These are phyloP conservation scores for Pestalotiopsis sp. DNA, from an alignment of 2,329 filamentous ascomycete species.

Conservation along the genomic window DNA sequence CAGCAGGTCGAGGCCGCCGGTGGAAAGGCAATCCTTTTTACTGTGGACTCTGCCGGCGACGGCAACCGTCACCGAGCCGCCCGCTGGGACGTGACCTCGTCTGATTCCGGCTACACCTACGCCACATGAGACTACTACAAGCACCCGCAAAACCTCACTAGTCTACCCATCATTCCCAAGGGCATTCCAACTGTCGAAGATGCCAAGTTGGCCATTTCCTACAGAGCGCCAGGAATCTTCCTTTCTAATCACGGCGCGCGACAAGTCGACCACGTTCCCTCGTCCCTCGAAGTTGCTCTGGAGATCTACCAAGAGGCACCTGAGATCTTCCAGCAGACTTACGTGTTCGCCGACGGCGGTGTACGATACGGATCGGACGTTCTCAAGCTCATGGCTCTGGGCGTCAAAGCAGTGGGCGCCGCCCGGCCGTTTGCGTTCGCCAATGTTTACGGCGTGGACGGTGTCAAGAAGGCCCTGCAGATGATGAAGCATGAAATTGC, in stretches of 20 bases:
- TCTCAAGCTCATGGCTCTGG: conserved; percentile 33
- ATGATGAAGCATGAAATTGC: conserved; percentile 45
- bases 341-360: conserved; percentile 34
- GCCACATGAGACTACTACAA: conserved; percentile 27
- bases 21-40: conserved; percentile 20
- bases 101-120: background rate
- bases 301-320: conserved; percentile 29
- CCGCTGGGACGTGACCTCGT: conserved; percentile 11
- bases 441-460: conserved; percentile 46
- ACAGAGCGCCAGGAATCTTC: conserved; percentile 29
- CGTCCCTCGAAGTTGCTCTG: conserved; percentile 29
- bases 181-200: conserved; percentile 35
- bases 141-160: conserved; percentile 19
- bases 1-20: conserved; percentile 15
- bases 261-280: conserved; percentile 30
- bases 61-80: conserved; percentile 14
- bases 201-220: conserved; percentile 25
- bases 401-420: conserved; percentile 36
- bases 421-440: conserved; percentile 48
- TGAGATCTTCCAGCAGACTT: conserved; percentile 29
- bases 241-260: conserved; percentile 37
- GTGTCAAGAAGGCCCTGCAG: conserved; percentile 40
- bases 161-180: conserved; percentile 30
- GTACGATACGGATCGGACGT: conserved; percentile 34
- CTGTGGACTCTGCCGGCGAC: conserved; percentile 18